Evolutionary conservation across 495 filamentous ascomycete genomes (phyloP).

Genomic region (Podospora australis): DNA sequence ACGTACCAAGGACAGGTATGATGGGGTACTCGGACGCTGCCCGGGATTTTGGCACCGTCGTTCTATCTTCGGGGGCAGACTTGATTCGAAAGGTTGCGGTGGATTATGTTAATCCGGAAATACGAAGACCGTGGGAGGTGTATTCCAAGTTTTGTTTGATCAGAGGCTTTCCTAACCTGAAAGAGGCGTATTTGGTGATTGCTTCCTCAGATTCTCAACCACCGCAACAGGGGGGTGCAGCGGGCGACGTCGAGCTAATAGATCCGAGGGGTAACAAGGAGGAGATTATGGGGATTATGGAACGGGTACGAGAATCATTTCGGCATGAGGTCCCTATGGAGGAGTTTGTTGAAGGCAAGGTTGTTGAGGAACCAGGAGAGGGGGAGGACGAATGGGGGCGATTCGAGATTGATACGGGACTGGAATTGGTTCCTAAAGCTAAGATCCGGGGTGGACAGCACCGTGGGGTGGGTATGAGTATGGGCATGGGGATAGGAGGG

Average conservation of each 20-base stretch:
- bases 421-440: constrained; percentile 17
- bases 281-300: constrained; percentile 30
- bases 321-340: constrained; percentile 25
- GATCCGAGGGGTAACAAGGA: constrained; percentile 29
- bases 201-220: not conserved
- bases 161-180: constrained; percentile 34
- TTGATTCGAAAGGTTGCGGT: constrained; percentile 36
- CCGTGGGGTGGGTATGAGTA: no score
- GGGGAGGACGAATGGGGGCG: not conserved
- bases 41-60: constrained; percentile 32
- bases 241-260: constrained; percentile 27
- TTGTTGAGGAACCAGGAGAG: constrained; percentile 2
- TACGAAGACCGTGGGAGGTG: constrained; percentile 47
- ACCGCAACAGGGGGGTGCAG: not conserved
- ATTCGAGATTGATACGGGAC: not conserved
- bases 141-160: constrained; percentile 46
- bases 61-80: no score
- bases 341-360: not conserved
- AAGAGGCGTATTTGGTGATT: constrained; percentile 37
- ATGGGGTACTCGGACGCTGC: constrained; percentile 45
- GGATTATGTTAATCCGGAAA: constrained; percentile 39
- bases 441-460: constrained; percentile 1
- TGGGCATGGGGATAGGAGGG: no score
- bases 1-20: constrained; percentile 37
- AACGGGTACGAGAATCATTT: constrained; percentile 36